Evolutionary conservation across 2,329 filamentous ascomycete species (phyloP).

Genomic region (Alternaria dauci): DNA sequence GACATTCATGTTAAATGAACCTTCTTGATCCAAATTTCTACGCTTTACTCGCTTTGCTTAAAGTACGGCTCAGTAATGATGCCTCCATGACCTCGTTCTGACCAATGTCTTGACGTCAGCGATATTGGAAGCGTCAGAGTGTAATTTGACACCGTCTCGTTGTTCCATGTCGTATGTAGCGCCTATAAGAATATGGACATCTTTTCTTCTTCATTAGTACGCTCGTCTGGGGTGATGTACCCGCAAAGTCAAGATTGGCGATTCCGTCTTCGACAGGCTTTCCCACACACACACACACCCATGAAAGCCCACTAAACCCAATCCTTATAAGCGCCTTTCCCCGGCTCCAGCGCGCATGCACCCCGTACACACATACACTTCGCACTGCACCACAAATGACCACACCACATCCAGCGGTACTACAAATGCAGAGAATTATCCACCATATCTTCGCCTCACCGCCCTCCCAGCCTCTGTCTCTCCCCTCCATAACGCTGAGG

Average conservation of each 20-base stretch:
- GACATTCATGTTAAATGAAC: neutral
- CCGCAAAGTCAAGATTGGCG: neutral
- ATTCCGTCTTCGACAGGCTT: neutral
- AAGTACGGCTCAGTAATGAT: conserved; percentile 18
- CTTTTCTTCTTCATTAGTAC: neutral
- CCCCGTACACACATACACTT: neutral
- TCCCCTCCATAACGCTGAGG: neutral
- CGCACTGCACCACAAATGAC: neutral
- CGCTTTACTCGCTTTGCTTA: neutral
- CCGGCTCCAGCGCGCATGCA: neutral
- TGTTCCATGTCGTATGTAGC: neutral
- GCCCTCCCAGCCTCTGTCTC: neutral
- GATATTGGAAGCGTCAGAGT: conserved; percentile 2
- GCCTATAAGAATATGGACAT: neutral
- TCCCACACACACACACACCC: neutral
- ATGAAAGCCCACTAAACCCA: neutral
- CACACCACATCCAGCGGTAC: neutral
- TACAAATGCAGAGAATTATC: neutral
- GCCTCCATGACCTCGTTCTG: conserved; percentile 12
- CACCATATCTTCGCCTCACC: conserved; percentile 7
- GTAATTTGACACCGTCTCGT: neutral
- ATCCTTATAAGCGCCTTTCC: neutral
- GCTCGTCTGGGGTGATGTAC: neutral
- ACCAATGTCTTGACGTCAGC: conserved; percentile 22
- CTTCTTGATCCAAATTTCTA: neutral